Evolutionary conservation across 176 grass and related monocot species (phyloP), one percentile per base, ranked within the genome.

Genomic region (Triticum turgidum): DNA sequence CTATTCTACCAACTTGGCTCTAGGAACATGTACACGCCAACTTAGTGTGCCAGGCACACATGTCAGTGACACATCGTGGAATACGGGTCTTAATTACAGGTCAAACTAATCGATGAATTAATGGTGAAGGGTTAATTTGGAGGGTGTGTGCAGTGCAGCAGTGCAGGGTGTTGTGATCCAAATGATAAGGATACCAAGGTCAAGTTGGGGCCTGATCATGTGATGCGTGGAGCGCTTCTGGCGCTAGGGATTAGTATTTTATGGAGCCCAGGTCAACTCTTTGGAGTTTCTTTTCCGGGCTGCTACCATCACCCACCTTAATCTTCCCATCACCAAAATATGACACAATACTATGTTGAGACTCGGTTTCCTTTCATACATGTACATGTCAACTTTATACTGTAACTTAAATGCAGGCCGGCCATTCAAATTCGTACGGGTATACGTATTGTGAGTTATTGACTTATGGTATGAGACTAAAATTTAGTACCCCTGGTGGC

Each of bases 161-260:
- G 86, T 85, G 76, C 44, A 76, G 44, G 73, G 61, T 80, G 86
- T 82, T 80, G 90, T 86, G 90, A 91, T 86, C 86, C 86, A 85
- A 88, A 87, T 95, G 86, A 89, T 89, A 95, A 88, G 90, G 86
- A 87, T 91, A 85, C 90, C 86, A 80, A 92, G 82, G 93, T 92
- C 90, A 92, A 92, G 88, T 95, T 84, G 93, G 93, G 45, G 85
- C 72, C 87, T 9, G 80, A 77, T 95, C 93, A 92, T 95, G 93
- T 95, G 93, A 79, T 91, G 84, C 14, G 87, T 73, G 44, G 90
- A 92, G 93, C 88, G 91, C 83, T 95, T 89, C 86, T 79, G 88
- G 88, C 88, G 91, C 93, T 65, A 86, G 61, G 54, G 84, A 77
- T 83, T 86, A 86, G 78, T 89, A 79, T 78, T 81, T 68, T 82